A percentile compares a stretch with the other conserved stretches of the same genome.
Evolutionary conservation across 345 rosid species (phyloP).

Genomic region (Hypericum androsaemum): DNA sequence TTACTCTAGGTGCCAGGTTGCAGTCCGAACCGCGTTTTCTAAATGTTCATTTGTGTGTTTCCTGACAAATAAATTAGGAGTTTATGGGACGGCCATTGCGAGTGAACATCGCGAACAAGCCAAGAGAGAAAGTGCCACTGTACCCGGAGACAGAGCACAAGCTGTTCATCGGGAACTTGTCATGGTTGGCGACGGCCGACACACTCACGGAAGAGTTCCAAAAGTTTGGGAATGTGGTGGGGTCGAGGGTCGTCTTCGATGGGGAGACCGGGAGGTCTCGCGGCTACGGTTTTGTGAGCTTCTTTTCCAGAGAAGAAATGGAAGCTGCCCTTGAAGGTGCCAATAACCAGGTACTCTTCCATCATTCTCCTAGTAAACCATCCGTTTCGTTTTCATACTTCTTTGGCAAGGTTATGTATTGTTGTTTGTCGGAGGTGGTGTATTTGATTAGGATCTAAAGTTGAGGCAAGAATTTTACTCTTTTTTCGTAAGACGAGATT

Average conservation of each 20-base stretch:
- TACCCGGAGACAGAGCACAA: constrained; percentile 81
- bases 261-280: constrained; percentile 79
- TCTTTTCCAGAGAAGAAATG: constrained; percentile 57
- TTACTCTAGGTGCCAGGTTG: background rate
- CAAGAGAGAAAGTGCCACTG: constrained; percentile 48
- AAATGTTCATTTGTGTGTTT: background rate
- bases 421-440: too few relatives aligned
- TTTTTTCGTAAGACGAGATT: too few relatives aligned
- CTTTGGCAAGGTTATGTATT: too few relatives aligned
- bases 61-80: constrained; percentile 28
- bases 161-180: constrained; percentile 74
- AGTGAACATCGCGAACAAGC: constrained; percentile 74
- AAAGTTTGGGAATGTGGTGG: constrained; percentile 66
- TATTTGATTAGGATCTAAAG: too few relatives aligned
- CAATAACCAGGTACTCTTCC: constrained; percentile 43
- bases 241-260: constrained; percentile 74
- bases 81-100: constrained; percentile 56
- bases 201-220: constrained; percentile 55
- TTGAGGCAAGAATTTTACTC: too few relatives aligned
- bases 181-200: constrained; percentile 79
- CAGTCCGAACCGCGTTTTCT: too few relatives aligned
- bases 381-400: too few relatives aligned
- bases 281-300: constrained; percentile 81
- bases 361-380: too few relatives aligned
- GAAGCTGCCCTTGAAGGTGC: constrained; percentile 63